Conservation (phyloP, 139 green algal genomes). For the Chlorella sorokiniana region DNA sequence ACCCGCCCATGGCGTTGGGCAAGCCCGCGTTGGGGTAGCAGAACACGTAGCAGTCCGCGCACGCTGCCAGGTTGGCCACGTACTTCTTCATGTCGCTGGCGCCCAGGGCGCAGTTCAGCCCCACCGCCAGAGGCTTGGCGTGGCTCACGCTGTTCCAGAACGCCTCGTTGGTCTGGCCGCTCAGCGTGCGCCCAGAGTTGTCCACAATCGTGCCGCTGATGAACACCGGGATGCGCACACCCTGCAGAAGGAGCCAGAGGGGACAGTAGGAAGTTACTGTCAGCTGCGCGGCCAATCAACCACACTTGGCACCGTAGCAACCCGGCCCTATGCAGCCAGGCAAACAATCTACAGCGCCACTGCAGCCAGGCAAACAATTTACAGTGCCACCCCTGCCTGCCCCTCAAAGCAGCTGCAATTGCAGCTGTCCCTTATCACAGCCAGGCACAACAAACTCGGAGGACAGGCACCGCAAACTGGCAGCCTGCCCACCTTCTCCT, state of each 20-base stretch:
- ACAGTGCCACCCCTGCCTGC: too few species aligned
- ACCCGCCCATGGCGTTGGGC: slow-evolving; percentile 98
- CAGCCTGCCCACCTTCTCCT: slow-evolving; percentile 46
- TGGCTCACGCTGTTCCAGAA: slow-evolving; percentile 97
- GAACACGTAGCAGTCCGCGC: slow-evolving; percentile 94
- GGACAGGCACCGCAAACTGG: too few species aligned
- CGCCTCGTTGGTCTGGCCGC: slow-evolving; percentile 97
- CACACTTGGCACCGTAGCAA: too few species aligned
- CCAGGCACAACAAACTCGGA: neutral
- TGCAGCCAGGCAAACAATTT: neutral
- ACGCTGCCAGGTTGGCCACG: slow-evolving; percentile 87
- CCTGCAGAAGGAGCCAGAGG: slow-evolving; percentile 17
- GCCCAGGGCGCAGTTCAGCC: slow-evolving; percentile 97
- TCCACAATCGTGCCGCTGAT: slow-evolving; percentile 97
- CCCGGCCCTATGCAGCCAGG: too few species aligned
- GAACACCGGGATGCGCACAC: slow-evolving; percentile 90
- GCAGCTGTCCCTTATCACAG: too few species aligned
- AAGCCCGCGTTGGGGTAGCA: slow-evolving; percentile 98
- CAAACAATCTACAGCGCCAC: neutral
- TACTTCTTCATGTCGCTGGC: slow-evolving; percentile 95
- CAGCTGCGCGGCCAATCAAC: neutral
- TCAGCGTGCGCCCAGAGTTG: slow-evolving; percentile 93
- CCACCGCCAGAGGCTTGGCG: slow-evolving; percentile 89
- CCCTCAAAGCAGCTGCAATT: too few species aligned
- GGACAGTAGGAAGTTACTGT: neutral